Conservation (phyloP, 2,329 filamentous ascomycete species). For the Lachnellula arida region DNA sequence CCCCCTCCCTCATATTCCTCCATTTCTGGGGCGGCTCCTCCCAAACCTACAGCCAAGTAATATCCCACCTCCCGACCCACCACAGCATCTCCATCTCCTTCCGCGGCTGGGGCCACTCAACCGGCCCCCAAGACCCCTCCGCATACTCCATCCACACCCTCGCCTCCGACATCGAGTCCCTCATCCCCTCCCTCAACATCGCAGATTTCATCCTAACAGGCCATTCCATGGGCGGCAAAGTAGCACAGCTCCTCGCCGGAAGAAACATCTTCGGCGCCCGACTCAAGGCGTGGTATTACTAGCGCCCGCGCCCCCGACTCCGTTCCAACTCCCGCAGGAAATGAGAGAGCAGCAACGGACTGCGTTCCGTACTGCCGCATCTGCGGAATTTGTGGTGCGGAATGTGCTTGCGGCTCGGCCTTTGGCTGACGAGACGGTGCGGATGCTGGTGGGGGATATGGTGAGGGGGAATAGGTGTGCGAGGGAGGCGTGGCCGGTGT, state of each 20-base stretch:
- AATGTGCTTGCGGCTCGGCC: slow-evolving; percentile 31
- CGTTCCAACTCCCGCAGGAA: slow-evolving; percentile 30
- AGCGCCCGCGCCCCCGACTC: slow-evolving; percentile 33
- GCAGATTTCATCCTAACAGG: slow-evolving; percentile 33
- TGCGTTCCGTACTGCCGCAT: slow-evolving; percentile 31
- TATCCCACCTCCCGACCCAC: slow-evolving; percentile 8
- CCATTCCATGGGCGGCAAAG: slow-evolving; percentile 39
- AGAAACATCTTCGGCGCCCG: neutral
- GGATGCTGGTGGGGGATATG: slow-evolving; percentile 27
- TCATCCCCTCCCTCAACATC: slow-evolving; percentile 18
- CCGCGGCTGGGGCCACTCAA: slow-evolving; percentile 36
- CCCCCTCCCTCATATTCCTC: slow-evolving; percentile 29
- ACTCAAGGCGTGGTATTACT: slow-evolving; percentile 33
- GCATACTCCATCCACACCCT: slow-evolving; percentile 31
- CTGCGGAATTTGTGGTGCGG: slow-evolving; percentile 30
- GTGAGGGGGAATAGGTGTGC: slow-evolving; percentile 29
- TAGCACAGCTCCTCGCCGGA: slow-evolving; percentile 28
- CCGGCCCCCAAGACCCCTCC: slow-evolving; percentile 23
- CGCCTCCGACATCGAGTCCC: slow-evolving; percentile 19
- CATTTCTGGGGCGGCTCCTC: slow-evolving; percentile 38
- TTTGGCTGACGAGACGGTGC: slow-evolving; percentile 8
- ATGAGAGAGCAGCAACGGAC: slow-evolving; percentile 33
- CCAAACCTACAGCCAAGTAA: slow-evolving; percentile 28
- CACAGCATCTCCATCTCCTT: slow-evolving; percentile 32
- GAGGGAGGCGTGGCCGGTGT: slow-evolving; percentile 33